Percentiles rank a stretch among this genome's conserved stretches.
These are phyloP conservation scores for Ormosia semicastrata DNA, from an alignment of 306 rosid genomes.

Conservation along the genomic window DNA sequence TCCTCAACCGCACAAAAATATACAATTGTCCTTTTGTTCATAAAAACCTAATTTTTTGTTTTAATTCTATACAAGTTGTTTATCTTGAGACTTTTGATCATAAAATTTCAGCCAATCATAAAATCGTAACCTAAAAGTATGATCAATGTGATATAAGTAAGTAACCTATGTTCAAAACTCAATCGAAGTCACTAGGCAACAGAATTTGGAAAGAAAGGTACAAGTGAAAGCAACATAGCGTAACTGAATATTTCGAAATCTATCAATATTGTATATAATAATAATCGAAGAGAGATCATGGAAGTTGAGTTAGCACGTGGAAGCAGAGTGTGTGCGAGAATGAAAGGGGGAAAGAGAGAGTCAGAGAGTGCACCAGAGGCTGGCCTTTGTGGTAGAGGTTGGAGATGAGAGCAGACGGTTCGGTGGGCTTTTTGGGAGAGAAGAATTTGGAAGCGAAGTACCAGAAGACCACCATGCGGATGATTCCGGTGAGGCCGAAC, in stretches of 20 bases:
- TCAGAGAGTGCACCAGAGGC: conserved; percentile 48
- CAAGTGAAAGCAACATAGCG: too few relatives aligned
- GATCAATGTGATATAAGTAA: background rate
- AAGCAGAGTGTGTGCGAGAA: too few relatives aligned
- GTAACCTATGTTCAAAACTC: background rate
- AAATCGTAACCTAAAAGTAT: conserved; percentile 12
- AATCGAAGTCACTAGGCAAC: background rate
- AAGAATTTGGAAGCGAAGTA: conserved; percentile 96
- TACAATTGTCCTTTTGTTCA: background rate
- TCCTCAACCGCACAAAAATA: background rate
- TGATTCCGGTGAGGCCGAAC: conserved; percentile 71
- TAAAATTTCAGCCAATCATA: background rate
- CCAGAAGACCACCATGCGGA: conserved; percentile 94
- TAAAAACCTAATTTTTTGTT: background rate
- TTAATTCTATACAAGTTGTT: background rate
- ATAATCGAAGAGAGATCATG: too few relatives aligned
- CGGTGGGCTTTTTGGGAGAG: conserved; percentile 67
- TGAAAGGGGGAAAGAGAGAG: background rate
- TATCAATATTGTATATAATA: too few relatives aligned
- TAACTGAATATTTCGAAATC: too few relatives aligned
- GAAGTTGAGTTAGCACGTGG: too few relatives aligned
- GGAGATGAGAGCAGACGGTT: conserved; percentile 62
- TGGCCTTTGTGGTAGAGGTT: conserved; percentile 75
- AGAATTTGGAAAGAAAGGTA: background rate
- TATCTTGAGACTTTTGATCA: background rate